phyloP scores from a whole-genome alignment of 257 asterid genomes.

The Salvia splendens region DNA sequence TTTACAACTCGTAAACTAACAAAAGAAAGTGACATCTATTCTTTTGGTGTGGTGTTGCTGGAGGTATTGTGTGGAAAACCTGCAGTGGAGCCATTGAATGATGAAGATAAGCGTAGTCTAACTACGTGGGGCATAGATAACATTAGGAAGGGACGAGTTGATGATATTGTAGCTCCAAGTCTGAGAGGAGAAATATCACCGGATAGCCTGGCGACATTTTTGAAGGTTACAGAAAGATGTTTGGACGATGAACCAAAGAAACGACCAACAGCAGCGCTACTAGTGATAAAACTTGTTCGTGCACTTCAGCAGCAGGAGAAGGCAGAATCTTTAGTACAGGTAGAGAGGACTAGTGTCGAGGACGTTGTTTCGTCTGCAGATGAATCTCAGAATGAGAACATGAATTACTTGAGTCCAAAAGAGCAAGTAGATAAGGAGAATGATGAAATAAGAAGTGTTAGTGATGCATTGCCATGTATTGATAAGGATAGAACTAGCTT shows the following conservation, averaged over 20 bases:
- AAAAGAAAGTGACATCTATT: conserved; percentile 55
- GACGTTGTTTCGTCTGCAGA: conserved; percentile 29
- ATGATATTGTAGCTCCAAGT: conserved; percentile 47
- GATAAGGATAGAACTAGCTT: conserved; percentile 26
- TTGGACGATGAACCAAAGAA: conserved; percentile 52
- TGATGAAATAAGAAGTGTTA: conserved; percentile 27
- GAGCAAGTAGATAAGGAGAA: conserved; percentile 31
- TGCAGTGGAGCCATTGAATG: conserved; percentile 50
- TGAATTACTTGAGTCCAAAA: conserved; percentile 13
- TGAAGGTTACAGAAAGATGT: conserved; percentile 54
- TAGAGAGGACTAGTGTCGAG: conserved; percentile 25
- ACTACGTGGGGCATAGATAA: conserved; percentile 56
- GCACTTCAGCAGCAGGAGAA: conserved; percentile 57
- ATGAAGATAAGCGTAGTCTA: conserved; percentile 50
- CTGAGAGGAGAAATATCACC: conserved; percentile 46
- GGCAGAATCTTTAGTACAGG: conserved; percentile 28
- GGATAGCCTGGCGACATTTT: conserved; percentile 51
- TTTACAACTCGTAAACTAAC: conserved; percentile 51
- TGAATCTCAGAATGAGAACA: conserved; percentile 29
- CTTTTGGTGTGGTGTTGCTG: conserved; percentile 66
- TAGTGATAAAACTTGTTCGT: conserved; percentile 51
- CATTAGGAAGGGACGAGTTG: conserved; percentile 50
- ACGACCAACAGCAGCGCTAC: conserved; percentile 57
- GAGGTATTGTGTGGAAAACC: conserved; percentile 66
- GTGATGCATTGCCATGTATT: conserved; percentile 20